phyloP scores from a whole-genome alignment of 768 basidiomycete species.

The Calocybe indica region DNA sequence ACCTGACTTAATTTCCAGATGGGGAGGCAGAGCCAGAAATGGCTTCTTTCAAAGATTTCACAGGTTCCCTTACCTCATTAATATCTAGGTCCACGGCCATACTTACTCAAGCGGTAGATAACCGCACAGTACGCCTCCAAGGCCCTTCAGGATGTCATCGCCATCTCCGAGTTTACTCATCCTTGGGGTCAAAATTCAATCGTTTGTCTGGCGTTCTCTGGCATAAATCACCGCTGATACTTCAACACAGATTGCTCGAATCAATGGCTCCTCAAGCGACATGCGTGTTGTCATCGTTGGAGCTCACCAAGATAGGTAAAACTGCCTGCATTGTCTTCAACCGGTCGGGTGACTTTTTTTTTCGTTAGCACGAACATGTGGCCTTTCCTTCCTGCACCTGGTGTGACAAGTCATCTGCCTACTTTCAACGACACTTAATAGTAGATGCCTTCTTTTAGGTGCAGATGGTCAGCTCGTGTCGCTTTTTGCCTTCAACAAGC shows the following conservation, averaged over 20 bases:
- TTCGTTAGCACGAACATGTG: slow-evolving; percentile 60
- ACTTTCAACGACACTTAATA: slow-evolving; percentile 17
- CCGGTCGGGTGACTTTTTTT: background rate
- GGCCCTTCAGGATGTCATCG: slow-evolving; percentile 50
- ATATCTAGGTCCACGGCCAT: slow-evolving; percentile 1
- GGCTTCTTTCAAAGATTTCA: slow-evolving; percentile 63
- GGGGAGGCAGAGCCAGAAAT: slow-evolving; percentile 70
- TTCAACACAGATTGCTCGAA: slow-evolving; percentile 58
- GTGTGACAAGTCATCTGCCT: slow-evolving; percentile 28
- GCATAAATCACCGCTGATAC: slow-evolving; percentile 7
- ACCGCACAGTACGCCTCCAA: slow-evolving; percentile 57
- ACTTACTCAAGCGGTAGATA: slow-evolving; percentile 35
- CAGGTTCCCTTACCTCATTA: slow-evolving; percentile 37
- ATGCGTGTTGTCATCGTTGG: slow-evolving; percentile 63
- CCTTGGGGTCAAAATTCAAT: slow-evolving; percentile 84
- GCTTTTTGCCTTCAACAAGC: too few relatives aligned
- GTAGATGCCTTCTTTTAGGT: slow-evolving; percentile 25
- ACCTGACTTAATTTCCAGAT: slow-evolving; percentile 38
- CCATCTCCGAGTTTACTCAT: slow-evolving; percentile 68
- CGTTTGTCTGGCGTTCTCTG: slow-evolving; percentile 29
- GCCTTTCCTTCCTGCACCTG: slow-evolving; percentile 75
- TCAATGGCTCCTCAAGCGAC: slow-evolving; percentile 64
- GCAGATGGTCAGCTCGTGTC: slow-evolving; percentile 35
- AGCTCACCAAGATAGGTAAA: slow-evolving; percentile 81
- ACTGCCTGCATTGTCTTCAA: background rate